Conservation (phyloP, 1,284 basidiomycete species). For the Spongiforma sp. region DNA sequence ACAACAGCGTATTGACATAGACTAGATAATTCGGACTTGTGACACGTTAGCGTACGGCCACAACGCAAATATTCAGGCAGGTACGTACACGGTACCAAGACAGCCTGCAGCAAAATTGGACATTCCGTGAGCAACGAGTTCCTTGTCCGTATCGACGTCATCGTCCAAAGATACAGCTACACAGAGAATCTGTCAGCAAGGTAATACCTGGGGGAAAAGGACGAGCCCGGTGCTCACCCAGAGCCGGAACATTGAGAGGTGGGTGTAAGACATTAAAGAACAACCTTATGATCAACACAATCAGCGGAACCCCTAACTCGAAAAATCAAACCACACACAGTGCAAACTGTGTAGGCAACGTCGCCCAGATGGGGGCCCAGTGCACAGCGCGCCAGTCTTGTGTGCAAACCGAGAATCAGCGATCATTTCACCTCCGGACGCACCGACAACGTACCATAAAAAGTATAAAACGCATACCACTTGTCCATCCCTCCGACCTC, state of each 20-base stretch:
- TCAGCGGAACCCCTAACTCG: slow-evolving; percentile 3
- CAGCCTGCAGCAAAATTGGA: slow-evolving; percentile 88
- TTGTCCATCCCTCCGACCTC: slow-evolving; percentile 54
- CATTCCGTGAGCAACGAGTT: slow-evolving; percentile 92
- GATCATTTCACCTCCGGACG: not conserved
- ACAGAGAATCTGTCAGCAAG: slow-evolving; percentile 4
- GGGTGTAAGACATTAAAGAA: slow-evolving; percentile 97
- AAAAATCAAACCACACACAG: slow-evolving; percentile 50
- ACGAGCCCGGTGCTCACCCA: slow-evolving; percentile 55
- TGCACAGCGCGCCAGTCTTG: slow-evolving; percentile 45
- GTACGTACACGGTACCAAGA: slow-evolving; percentile 77
- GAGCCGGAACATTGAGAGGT: slow-evolving; percentile 91
- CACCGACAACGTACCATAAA: slow-evolving; percentile 61
- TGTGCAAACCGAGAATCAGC: not conserved
- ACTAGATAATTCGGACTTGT: slow-evolving; percentile 80
- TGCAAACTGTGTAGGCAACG: slow-evolving; percentile 83
- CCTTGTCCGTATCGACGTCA: slow-evolving; percentile 93
- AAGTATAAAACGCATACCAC: slow-evolving; percentile 87
- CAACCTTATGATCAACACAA: slow-evolving; percentile 46
- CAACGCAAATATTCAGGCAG: not conserved
- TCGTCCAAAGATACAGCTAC: slow-evolving; percentile 88
- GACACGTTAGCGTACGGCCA: slow-evolving; percentile 13
- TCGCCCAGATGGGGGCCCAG: slow-evolving; percentile 72
- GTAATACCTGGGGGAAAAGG: not conserved
- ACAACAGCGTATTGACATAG: slow-evolving; percentile 92